These are phyloP conservation scores for Kalmanozyma brasiliensis DNA, from an alignment of 1,284 basidiomycete species.

Conservation along the genomic window DNA sequence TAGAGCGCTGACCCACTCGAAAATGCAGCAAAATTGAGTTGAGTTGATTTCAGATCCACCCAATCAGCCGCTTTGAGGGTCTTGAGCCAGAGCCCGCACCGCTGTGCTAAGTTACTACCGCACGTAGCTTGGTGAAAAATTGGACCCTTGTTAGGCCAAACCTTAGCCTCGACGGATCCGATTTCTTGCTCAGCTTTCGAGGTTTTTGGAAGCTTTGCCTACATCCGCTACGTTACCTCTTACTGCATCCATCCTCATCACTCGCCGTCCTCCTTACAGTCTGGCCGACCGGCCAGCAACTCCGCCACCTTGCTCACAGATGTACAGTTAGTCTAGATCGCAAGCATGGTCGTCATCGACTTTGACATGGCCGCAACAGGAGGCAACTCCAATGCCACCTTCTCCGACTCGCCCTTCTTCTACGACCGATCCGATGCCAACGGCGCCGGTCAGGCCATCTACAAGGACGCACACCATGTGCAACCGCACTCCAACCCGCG, in stretches of 20 bases:
- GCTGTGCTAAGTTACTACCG: slow-evolving; percentile 1
- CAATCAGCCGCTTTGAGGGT: slow-evolving; percentile 21
- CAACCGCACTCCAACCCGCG: slow-evolving; percentile 71
- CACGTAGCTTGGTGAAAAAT: slow-evolving; percentile 1
- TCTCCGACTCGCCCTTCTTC: slow-evolving; percentile 64
- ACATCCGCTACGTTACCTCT: slow-evolving; percentile 14
- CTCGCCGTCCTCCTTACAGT: neutral
- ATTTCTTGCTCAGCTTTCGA: slow-evolving; percentile 19
- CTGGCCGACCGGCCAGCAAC: slow-evolving; percentile 1
- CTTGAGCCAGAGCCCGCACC: slow-evolving; percentile 3
- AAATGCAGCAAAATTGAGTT: slow-evolving; percentile 7
- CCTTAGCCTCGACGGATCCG: slow-evolving; percentile 11
- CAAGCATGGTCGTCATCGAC: slow-evolving; percentile 61
- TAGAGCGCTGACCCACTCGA: neutral
- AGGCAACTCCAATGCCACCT: slow-evolving; percentile 51
- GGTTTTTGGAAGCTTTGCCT: slow-evolving; percentile 17
- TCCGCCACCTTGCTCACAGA: neutral
- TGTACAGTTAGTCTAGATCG: neutral
- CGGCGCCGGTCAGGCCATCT: slow-evolving; percentile 46
- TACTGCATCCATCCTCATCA: slow-evolving; percentile 3
- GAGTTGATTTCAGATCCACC: neutral
- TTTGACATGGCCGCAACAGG: slow-evolving; percentile 52
- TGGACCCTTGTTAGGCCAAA: slow-evolving; percentile 6
- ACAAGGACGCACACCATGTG: slow-evolving; percentile 42
- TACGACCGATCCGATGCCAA: slow-evolving; percentile 55